Evolutionary conservation across 2,329 filamentous ascomycete genomes (phyloP), one percentile per base, ranked within the genome.

Genomic region (Colletotrichum trifolii): DNA sequence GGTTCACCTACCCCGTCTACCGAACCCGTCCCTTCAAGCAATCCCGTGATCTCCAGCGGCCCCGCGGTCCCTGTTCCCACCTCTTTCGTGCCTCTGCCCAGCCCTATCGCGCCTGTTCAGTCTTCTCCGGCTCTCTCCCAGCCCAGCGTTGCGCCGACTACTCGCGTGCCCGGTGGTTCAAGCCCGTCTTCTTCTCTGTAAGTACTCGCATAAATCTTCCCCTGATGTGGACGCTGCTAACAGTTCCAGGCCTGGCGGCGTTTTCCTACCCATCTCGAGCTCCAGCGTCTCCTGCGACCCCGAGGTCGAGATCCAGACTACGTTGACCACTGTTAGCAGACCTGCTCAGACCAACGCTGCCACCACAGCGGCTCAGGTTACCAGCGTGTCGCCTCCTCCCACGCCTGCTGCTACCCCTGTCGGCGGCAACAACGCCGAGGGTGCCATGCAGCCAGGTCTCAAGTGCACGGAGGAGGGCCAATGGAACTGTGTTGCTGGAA

Each of bases 401-500:
- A 43, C 57, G 47, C 59, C 46, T n/a, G 61, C 61, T 53, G 13
- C 38, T 42, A 54, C 48, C 49, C 57, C 65, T 8, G 17, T 63
- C 25, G 67, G 66, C 36, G 64, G 67, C 25, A 69, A 67, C 49
- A 68, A 64, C 66, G 72, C 69, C 34, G 50, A 61, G 11, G 75
- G 78, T 45, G 71, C 70, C 59, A 72, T 73, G 52, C 69, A 73
- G 25, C 72, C 78, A 7, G 81, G 80, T 38, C 75, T 80, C 12
- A 58, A 80, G 17, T 89, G 88, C 77, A 75, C 72, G 39, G 63
- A 76, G 4, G 86, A 89, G 70, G 88, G 88, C 17, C 69, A 74
- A 13, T 90, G 85, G 85, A 85, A 86, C 75, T 90, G 88, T 72
- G 76, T 87, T 34, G 79, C 76, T 15, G 86, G 86, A 54, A 76